A percentile compares a stretch with the other conserved stretches of the same genome.
These are phyloP conservation scores for Paraphoma chrysanthemicola DNA, from an alignment of 2,329 filamentous ascomycete genomes.

Conservation along the genomic window DNA sequence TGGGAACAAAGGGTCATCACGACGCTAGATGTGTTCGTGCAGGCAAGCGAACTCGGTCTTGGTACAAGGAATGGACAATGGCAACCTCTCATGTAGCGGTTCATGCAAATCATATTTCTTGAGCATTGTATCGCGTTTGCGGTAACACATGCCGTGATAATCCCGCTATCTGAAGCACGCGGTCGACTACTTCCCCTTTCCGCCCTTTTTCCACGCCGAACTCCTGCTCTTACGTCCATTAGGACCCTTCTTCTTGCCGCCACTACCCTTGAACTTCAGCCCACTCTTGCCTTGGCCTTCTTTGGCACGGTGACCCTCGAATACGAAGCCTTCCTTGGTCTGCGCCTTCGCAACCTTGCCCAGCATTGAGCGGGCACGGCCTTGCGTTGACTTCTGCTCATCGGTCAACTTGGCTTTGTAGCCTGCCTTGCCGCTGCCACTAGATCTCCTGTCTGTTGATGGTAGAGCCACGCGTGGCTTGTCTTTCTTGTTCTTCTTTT, in stretches of 20 bases:
- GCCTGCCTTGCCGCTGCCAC: conserved; percentile 49
- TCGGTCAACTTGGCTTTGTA: conserved; percentile 76
- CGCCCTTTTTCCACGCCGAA: conserved; percentile 54
- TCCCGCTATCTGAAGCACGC: not conserved
- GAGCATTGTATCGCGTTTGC: too few relatives aligned
- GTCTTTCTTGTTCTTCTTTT: conserved; percentile 47
- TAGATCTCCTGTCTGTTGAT: conserved; percentile 34
- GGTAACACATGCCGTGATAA: too few relatives aligned
- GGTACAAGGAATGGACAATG: too few relatives aligned
- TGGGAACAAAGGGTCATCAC: too few relatives aligned
- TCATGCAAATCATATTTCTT: too few relatives aligned
- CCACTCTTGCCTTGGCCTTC: conserved; percentile 70
- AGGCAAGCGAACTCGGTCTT: too few relatives aligned
- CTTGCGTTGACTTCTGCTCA: conserved; percentile 73
- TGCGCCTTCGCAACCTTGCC: conserved; percentile 71
- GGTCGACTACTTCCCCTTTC: conserved; percentile 34
- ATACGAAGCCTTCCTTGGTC: conserved; percentile 75
- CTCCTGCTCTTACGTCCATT: conserved; percentile 53
- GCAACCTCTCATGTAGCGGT: too few relatives aligned
- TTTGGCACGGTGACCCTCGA: conserved; percentile 80
- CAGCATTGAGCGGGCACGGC: conserved; percentile 76
- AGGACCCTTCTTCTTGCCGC: conserved; percentile 48
- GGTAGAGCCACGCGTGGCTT: conserved; percentile 39
- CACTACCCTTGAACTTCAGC: conserved; percentile 61
- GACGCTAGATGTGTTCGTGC: too few relatives aligned